These are phyloP conservation scores for Xylaria sp. DNA, from an alignment of 2,329 filamentous ascomycete species.

Conservation along the genomic window DNA sequence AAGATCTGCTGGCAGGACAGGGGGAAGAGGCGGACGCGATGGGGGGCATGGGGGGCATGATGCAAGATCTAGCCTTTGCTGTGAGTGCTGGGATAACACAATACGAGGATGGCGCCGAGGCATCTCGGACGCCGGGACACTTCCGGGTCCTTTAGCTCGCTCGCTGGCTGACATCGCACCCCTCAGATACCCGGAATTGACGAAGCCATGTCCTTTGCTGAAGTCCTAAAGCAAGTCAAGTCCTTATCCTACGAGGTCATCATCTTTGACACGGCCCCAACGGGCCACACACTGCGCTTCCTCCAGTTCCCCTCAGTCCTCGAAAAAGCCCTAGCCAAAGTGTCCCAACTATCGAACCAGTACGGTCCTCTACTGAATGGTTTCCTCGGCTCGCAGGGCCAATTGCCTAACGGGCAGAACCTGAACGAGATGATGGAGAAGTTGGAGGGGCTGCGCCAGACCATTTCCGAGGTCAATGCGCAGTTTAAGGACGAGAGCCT, in stretches of 20 bases:
- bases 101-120: background rate
- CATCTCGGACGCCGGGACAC: background rate
- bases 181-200: conserved; percentile 94
- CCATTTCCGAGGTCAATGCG: conserved; percentile 93
- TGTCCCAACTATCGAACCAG: conserved; percentile 91
- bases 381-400: conserved; percentile 80
- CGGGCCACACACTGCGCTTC: conserved; percentile 97
- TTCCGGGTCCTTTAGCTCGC: background rate
- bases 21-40: conserved; percentile 71
- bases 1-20: conserved; percentile 85
- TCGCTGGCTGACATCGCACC: conserved; percentile 30
- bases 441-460: conserved; percentile 91
- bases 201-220: conserved; percentile 99
- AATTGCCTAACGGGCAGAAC: conserved; percentile 90
- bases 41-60: conserved; percentile 90
- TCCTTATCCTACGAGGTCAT: conserved; percentile 98
- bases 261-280: conserved; percentile 98
- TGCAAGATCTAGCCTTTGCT: conserved; percentile 97
- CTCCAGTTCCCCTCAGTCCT: conserved; percentile 98
- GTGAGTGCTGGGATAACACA: conserved; percentile 61
- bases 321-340: conserved; percentile 97
- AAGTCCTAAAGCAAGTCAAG: conserved; percentile 99
- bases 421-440: conserved; percentile 93
- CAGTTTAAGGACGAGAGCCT: conserved; percentile 98
- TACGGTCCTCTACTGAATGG: conserved; percentile 97